Base-by-base conservation (phyloP, 208 protist species). In the Leptomonas pyrrhocoris region DNA sequence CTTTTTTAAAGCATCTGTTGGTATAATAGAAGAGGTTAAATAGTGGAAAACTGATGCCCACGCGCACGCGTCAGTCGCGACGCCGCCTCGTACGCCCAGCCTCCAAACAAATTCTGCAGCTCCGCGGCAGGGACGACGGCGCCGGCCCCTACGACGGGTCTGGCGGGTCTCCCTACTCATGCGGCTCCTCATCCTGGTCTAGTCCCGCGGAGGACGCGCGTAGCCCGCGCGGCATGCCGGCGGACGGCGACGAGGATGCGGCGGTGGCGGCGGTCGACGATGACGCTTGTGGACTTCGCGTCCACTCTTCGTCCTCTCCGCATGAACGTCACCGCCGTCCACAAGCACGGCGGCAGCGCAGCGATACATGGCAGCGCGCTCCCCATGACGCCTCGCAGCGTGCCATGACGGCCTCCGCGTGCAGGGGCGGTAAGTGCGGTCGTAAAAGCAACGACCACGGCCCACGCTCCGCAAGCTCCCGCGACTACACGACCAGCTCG, bases 71-170 rank as follows among this genome's bases (percentile, higher is more conserved):
- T 34, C 23, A 59, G 40, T 5, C 64, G 42, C 50, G 27, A 38
- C 42, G 43, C 40, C 54, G 40, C n/a, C 61, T 58, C 7, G 50
- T 21, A 15, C 68, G 50, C 30, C 51, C 61, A 27, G 53, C 61
- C 4, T 64, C 61, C 16, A 75, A 56, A 45, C 61, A 68, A 36
- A 43, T 62, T 28, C 18, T 56, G 23, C 61, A 75, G 34, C 46
- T 62, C 21, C 61, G 61, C 28, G 45, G 68, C 25, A 51, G 42
- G 16, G 30, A 23, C 12, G 58, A 34, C 13, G 21, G 53, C 25
- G 42, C 30, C 6, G 57, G 40, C 30, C 19, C 27, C 68, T 59
- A 54, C 60, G 16, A 38, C 21, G 60, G 36, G 27, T 31, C 31
- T 15, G 2, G 15, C 15, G 6, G 21, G 1, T 63, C 54, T 12